Conservation (phyloP, 345 rosid genomes). For the rapeseed (Brassica napus) region Da-Ae NC_063446.1:55260001-55260500, state of each 20-base stretch:
- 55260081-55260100: not conserved
- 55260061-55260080: not conserved
- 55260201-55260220: not conserved
- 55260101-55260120: slow-evolving; percentile 10
- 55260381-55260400: slow-evolving; percentile 78
- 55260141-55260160: not conserved
- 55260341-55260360: slow-evolving; percentile 71
- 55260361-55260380: slow-evolving; percentile 69
- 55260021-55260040: slow-evolving; percentile 20
- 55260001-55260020: slow-evolving; percentile 5
- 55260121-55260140: not conserved
- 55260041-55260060: not conserved
- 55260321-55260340: slow-evolving; percentile 71
- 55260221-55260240: not conserved
- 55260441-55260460: slow-evolving; percentile 77
- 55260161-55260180: slow-evolving; percentile 5
- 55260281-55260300: slow-evolving; percentile 88
- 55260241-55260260: slow-evolving; percentile 13
- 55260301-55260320: slow-evolving; percentile 62
- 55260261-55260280: slow-evolving; percentile 30
- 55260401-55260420: slow-evolving; percentile 72
- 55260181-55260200: not conserved
- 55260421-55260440: slow-evolving; percentile 62
- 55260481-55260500: slow-evolving; percentile 76
- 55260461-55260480: slow-evolving; percentile 65